Evolutionary conservation across 2,329 filamentous ascomycete species (phyloP), one percentile per base, ranked within the genome.

Genomic region (Cadophora malorum): DNA sequence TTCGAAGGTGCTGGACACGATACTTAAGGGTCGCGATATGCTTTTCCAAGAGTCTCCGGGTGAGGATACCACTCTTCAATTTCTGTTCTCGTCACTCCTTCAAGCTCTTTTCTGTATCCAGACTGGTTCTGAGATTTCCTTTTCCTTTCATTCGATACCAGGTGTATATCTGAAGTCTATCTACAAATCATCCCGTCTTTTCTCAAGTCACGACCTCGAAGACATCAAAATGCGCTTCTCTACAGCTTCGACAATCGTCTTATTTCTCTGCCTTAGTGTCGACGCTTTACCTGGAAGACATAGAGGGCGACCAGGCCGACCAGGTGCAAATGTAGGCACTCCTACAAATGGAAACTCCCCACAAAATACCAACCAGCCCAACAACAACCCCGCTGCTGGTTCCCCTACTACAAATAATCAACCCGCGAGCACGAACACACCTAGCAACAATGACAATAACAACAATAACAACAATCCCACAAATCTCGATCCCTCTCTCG

Each of bases 401-500:
- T 47, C 23, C 2, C 47, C 64, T 4, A 41, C 21, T 1, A 47
- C 21, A 12, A 47, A 21, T 8, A 61, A 33, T 12, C 55, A 31
- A 45, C 21, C 63, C 35, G 31, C 38, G 35, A 60, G 12, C 25
- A 58, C 25, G 41, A 49, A 25, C 21, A 6, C 28, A 49, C 53
- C 35, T 7, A 21, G 45, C 12, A 49, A 28, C 49, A 25, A 41
- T 7, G 23, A 60, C 56, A 60, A 60, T 7, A 41, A 60, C 56
- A 60, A 60, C 58, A 61, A 60, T 38, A 61, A 61, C 21, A 58
- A 66, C 28, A 33, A 55, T 33, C 33, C 55, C 21, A 38, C 19
- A 16, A 58, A 41, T 14, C 33, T 71, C 33, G 59, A 67, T 21
- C 67, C 65, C 3, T 60, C 63, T 23, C 69, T 71, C 63, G 63